Evolutionary conservation across 345 rosid species (phyloP), one percentile per base, ranked within the genome.

Genomic region (Hibiscus mutabilis): DNA sequence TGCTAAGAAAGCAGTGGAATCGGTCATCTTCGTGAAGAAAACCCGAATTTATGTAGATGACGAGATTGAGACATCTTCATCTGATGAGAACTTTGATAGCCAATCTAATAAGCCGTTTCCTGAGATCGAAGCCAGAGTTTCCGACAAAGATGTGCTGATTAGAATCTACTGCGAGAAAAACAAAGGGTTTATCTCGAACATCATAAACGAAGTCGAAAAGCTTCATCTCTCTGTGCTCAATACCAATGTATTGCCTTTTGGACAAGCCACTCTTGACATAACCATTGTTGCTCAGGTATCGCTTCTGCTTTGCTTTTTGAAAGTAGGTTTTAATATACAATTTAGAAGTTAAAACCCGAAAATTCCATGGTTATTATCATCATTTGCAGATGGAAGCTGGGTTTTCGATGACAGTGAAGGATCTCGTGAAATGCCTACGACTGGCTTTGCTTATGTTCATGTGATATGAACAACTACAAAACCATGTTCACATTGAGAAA

Each of bases 251-350:
- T 49, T 93, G 62, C 82, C 92, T 27, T 93, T 93, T 5, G 97
- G 97, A 64, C 78, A 73, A 27, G 82, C 89, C 0, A 82, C 82
- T 46, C 81, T 88, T 12, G 86, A 89, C 73, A 78, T 93, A 14
- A 86, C 98, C 21, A 44, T 92, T 66, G 79, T 81, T 60, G 93
- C 91, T 72, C 81, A 84, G 91, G 97, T 92, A 78, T 8, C 12
- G 12, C 44, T 40, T 40, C 9, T 9, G 44, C 40, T 35, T 35
- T 6, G 40, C 40, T 35, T 6, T 33, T 6, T 35, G 13, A 40
- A 40, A 40, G 44, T 40, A 40, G 12, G 44, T 40, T 3, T 33
- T 31, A 33, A 18, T 6, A 52, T 52, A 52, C 57, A 52, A 52
- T 61, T 60, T 18, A 18, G 7, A 53, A 10, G 58, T 18, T 60